Evolutionary conservation across 257 asterid species (phyloP).

Genomic region (Plantago ovata): DNA sequence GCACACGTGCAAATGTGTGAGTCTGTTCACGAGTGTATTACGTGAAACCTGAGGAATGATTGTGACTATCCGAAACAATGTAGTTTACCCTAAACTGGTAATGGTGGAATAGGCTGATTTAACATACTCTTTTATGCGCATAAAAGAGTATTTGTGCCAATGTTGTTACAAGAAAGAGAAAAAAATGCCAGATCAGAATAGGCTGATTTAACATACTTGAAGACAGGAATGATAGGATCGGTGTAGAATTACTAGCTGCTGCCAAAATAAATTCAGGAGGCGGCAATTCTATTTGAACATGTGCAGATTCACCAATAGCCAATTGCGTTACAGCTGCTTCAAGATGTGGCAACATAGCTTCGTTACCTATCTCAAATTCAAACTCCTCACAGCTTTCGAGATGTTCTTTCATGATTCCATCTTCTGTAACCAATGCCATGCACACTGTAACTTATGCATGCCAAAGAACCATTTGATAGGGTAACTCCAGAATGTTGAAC

Average conservation of each 20-base stretch:
- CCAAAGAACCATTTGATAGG: conserved; percentile 68
- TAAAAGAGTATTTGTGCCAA: no score
- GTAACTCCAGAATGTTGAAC: conserved; percentile 49
- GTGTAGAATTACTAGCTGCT: conserved; percentile 49
- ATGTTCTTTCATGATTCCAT: conserved; percentile 46
- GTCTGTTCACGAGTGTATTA: no score
- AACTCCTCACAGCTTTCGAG: conserved; percentile 83
- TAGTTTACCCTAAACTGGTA: no score
- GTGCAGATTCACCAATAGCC: conserved; percentile 71
- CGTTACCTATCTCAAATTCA: conserved; percentile 89
- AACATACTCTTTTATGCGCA: no score
- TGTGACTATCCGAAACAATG: no score
- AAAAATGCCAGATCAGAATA: background rate
- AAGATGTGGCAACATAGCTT: conserved; percentile 58
- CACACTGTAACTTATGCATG: conserved; percentile 57
- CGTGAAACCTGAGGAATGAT: no score
- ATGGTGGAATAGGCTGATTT: no score
- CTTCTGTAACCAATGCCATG: conserved; percentile 44
- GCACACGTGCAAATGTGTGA: no score
- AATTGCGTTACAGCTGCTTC: conserved; percentile 72
- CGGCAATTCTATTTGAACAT: conserved; percentile 54
- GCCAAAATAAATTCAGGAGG: conserved; percentile 69
- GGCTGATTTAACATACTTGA: conserved; percentile 43
- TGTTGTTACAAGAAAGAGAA: no score
- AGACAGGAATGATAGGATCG: conserved; percentile 43